phyloP scores from a whole-genome alignment of 495 filamentous ascomycete genomes.

The Hypoxylon perforatum region DNA sequence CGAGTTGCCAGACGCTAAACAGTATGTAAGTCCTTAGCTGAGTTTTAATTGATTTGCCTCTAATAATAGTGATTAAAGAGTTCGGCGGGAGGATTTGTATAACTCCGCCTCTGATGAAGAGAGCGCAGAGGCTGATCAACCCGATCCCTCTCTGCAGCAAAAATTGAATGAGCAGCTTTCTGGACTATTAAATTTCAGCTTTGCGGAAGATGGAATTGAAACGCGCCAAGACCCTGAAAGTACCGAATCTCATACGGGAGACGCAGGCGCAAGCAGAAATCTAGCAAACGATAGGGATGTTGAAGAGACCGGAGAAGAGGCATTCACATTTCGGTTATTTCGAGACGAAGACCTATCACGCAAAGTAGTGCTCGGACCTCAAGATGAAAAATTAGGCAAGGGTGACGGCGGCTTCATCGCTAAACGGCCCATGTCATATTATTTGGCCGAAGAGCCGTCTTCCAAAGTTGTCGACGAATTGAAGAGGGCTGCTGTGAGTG shows the following conservation, averaged over 20 bases:
- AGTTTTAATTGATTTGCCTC: background rate
- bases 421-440: slow-evolving; percentile 55
- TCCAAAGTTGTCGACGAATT: slow-evolving; percentile 47
- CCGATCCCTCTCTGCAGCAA: slow-evolving; percentile 46
- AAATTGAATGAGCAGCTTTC: slow-evolving; percentile 58
- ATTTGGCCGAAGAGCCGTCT: slow-evolving; percentile 53
- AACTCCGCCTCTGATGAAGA: slow-evolving; percentile 47
- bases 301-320: slow-evolving; percentile 44
- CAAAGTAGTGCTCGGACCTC: slow-evolving; percentile 48
- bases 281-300: slow-evolving; percentile 22
- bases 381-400: slow-evolving; percentile 36
- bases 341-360: slow-evolving; percentile 51
- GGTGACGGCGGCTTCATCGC: slow-evolving; percentile 51
- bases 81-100: slow-evolving; percentile 63
- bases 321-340: slow-evolving; percentile 66
- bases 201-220: slow-evolving; percentile 9
- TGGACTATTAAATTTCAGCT: slow-evolving; percentile 47
- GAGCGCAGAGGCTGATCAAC: slow-evolving; percentile 33
- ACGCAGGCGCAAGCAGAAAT: slow-evolving; percentile 14
- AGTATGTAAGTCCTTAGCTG: slow-evolving; percentile 48
- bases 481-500: slow-evolving; percentile 55
- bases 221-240: slow-evolving; percentile 15
- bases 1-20: slow-evolving; percentile 63
- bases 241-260: background rate
- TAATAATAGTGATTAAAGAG: slow-evolving; percentile 49